These are phyloP conservation scores for Monosporozyma siamensis DNA, from an alignment of 805 yeast genomes.

Conservation along the genomic window DNA sequence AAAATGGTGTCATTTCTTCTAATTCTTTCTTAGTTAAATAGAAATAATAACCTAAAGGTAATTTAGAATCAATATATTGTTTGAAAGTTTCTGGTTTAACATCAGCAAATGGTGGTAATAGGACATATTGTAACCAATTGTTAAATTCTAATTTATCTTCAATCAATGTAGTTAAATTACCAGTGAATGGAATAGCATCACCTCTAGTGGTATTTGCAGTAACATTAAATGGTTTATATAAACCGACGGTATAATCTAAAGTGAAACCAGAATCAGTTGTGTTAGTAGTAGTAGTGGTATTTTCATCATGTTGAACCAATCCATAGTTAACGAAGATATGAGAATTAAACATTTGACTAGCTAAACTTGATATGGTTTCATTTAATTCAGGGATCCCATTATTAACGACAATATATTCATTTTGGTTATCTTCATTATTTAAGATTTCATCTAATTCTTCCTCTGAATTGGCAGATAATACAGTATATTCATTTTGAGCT, in stretches of 20 bases:
- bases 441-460: slow-evolving; percentile 42
- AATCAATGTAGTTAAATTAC: slow-evolving; percentile 15
- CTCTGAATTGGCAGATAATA: slow-evolving; percentile 39
- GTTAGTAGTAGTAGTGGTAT: too few species aligned
- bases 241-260: neutral
- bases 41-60: slow-evolving; percentile 86
- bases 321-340: slow-evolving; percentile 44
- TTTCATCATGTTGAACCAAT: too few species aligned
- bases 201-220: slow-evolving; percentile 6
- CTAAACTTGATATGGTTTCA: slow-evolving; percentile 50
- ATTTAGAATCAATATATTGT: slow-evolving; percentile 56
- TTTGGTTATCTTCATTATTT: slow-evolving; percentile 19
- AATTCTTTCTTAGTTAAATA: slow-evolving; percentile 60
- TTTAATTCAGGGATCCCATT: slow-evolving; percentile 36
- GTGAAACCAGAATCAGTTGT: neutral
- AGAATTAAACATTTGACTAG: slow-evolving; percentile 54
- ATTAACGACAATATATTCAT: slow-evolving; percentile 52
- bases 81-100: slow-evolving; percentile 71
- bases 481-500: slow-evolving; percentile 72
- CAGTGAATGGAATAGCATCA: slow-evolving; percentile 20
- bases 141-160: slow-evolving; percentile 7
- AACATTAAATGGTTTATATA: slow-evolving; percentile 5
- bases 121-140: slow-evolving; percentile 39
- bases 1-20: slow-evolving; percentile 40
- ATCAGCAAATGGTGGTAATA: slow-evolving; percentile 81